These are phyloP conservation scores for Adenanthera pavonina DNA, from an alignment of 306 rosid species.

Conservation along the genomic window DNA sequence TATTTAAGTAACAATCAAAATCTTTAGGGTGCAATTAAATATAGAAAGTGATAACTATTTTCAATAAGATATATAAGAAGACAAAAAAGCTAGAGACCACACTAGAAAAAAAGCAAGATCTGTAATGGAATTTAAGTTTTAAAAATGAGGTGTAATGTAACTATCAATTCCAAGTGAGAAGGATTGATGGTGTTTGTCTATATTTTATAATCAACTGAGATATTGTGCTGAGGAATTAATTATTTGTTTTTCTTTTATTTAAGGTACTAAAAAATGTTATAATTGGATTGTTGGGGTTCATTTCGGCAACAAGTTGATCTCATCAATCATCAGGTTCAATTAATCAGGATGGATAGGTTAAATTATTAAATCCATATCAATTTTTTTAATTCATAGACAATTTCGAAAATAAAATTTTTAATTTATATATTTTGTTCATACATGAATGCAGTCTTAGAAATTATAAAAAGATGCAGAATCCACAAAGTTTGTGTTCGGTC, in stretches of 20 bases:
- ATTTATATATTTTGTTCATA: background rate
- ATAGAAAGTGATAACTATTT: slow-evolving; percentile 45
- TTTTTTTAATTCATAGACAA: background rate
- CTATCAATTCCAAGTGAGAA: slow-evolving; percentile 45
- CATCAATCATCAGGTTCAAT: background rate
- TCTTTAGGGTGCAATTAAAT: slow-evolving; percentile 38
- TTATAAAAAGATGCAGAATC: background rate
- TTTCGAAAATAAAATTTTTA: background rate
- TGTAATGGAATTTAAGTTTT: slow-evolving; percentile 38
- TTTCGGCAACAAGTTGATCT: slow-evolving; percentile 7
- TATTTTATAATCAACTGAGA: slow-evolving; percentile 52
- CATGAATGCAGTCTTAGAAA: background rate
- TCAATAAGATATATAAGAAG: slow-evolving; percentile 41
- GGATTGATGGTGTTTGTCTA: slow-evolving; percentile 48
- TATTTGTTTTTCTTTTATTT: slow-evolving; percentile 40
- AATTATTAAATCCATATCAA: background rate
- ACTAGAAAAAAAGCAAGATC: slow-evolving; percentile 26
- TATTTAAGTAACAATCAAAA: slow-evolving; percentile 28
- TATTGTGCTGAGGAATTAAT: slow-evolving; percentile 53
- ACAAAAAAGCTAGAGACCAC: slow-evolving; percentile 43
- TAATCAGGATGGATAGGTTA: background rate
- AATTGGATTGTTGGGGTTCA: background rate
- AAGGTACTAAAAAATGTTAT: background rate
- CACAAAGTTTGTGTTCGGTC: background rate
- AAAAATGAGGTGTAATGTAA: slow-evolving; percentile 32